A percentile compares a stretch with the other conserved stretches of the same genome.
Evolutionary conservation across 768 basidiomycete genomes (phyloP).

Genomic region (Boletus speciosus): DNA sequence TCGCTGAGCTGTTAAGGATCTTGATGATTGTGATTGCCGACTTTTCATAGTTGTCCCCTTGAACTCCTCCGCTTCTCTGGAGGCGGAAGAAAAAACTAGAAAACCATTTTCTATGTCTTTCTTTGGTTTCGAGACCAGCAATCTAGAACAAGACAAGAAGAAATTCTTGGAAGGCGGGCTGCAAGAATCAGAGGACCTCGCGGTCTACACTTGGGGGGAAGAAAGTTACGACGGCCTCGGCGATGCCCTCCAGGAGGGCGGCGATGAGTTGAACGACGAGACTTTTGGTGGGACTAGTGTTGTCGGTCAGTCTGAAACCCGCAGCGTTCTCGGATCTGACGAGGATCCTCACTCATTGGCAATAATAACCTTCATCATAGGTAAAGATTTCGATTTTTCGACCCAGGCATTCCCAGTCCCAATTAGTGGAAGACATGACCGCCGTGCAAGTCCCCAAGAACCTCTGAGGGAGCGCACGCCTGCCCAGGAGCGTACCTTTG

Average conservation of each 20-base stretch:
- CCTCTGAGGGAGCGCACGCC: conserved; percentile 27
- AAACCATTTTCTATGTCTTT: conserved; percentile 59
- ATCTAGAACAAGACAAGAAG: conserved; percentile 63
- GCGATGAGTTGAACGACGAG: conserved; percentile 94
- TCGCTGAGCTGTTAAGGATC: conserved; percentile 3
- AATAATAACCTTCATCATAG: conserved; percentile 37
- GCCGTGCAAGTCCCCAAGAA: conserved; percentile 21
- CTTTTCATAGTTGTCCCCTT: conserved; percentile 6
- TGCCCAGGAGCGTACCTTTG: conserved; percentile 22
- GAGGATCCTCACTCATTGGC: background rate
- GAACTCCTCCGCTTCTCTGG: conserved; percentile 14
- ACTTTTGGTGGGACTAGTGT: conserved; percentile 77
- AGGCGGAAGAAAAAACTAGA: conserved; percentile 10
- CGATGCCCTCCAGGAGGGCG: conserved; percentile 81
- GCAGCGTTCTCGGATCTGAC: conserved; percentile 12
- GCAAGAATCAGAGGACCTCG: conserved; percentile 73
- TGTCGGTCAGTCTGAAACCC: conserved; percentile 60
- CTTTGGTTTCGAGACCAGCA: conserved; percentile 68
- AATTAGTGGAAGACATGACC: conserved; percentile 10
- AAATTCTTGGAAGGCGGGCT: conserved; percentile 46
- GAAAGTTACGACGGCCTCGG: conserved; percentile 88
- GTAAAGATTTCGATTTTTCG: conserved; percentile 90
- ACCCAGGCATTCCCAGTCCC: conserved; percentile 37
- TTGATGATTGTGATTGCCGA: conserved; percentile 18
- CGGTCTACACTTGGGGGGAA: conserved; percentile 91